Conservation (phyloP, 495 filamentous ascomycete genomes). For the Poronia punctata region DNA sequence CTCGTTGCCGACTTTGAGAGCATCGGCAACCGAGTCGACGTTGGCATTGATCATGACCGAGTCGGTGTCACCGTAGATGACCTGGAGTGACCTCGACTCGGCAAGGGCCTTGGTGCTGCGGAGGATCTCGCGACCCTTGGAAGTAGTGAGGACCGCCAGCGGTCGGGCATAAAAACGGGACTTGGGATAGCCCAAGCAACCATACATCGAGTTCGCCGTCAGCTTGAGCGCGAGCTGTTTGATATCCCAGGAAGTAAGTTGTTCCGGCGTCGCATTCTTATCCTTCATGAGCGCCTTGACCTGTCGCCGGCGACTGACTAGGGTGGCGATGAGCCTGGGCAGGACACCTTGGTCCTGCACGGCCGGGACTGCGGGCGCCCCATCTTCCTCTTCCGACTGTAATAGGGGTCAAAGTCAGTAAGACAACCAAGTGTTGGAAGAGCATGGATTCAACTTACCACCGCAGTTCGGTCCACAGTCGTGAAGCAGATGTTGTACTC, state of each 20-base stretch:
- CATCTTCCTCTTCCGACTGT: constrained; percentile 74
- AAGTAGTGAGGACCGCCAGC: constrained; percentile 90
- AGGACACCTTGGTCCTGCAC: constrained; percentile 73
- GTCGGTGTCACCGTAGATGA: constrained; percentile 98
- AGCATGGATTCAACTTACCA: constrained; percentile 31
- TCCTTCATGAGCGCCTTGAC: constrained; percentile 97
- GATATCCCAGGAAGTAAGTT: constrained; percentile 94
- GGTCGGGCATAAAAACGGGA: constrained; percentile 96
- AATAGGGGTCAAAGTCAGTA: constrained; percentile 19
- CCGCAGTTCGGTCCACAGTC: constrained; percentile 73
- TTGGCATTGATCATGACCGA: constrained; percentile 99
- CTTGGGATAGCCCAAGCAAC: constrained; percentile 90
- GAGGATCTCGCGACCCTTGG: constrained; percentile 96
- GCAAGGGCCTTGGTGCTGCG: constrained; percentile 90
- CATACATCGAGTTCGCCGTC: constrained; percentile 99
- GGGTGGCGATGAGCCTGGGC: constrained; percentile 79
- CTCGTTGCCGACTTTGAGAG: constrained; percentile 72
- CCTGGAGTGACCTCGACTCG: constrained; percentile 76
- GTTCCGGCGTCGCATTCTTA: constrained; percentile 73
- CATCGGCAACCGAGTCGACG: constrained; percentile 85
- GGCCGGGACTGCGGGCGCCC: constrained; percentile 59
- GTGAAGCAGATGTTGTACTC: constrained; percentile 99
- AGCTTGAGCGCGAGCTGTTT: constrained; percentile 95
- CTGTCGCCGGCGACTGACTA: constrained; percentile 78
- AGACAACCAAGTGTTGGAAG: background rate